Conservation (phyloP, 495 filamentous ascomycete genomes). For the Pseudomonodictys pantanalensis region DNA sequence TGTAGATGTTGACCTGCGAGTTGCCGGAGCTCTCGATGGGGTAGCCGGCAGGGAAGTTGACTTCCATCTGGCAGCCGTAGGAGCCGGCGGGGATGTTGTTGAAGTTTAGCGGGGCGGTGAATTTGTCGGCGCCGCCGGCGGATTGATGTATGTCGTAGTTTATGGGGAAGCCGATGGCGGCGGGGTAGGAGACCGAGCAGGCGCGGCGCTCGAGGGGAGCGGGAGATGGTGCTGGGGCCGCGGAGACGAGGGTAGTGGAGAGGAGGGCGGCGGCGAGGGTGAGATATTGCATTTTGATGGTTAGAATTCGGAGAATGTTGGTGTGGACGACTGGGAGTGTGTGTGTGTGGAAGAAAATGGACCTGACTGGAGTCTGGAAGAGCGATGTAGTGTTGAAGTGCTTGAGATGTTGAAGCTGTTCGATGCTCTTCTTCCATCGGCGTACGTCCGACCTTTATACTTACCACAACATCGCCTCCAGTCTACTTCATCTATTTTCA, state of each 20-base stretch:
- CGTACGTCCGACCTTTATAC: too few species aligned
- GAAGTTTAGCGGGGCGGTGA: conserved; percentile 10
- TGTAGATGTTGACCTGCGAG: conserved; percentile 25
- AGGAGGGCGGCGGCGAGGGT: conserved; percentile 24
- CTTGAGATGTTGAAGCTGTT: too few species aligned
- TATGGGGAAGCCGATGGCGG: conserved; percentile 28
- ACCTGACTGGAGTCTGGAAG: too few species aligned
- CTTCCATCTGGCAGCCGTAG: conserved; percentile 33
- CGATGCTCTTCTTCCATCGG: too few species aligned
- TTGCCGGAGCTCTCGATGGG: conserved; percentile 21
- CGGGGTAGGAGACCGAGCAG: conserved; percentile 27
- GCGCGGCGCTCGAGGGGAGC: conserved; percentile 20
- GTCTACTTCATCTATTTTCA: too few species aligned
- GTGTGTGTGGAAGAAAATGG: too few species aligned
- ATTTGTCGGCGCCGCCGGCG: conserved; percentile 17
- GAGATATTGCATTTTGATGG: conserved; percentile 31
- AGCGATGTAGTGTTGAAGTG: too few species aligned
- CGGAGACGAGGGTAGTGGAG: conserved; percentile 19
- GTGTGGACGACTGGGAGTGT: too few species aligned
- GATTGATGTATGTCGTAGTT: conserved; percentile 28
- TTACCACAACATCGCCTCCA: too few species aligned
- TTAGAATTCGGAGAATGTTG: too few species aligned
- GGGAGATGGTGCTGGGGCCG: conserved; percentile 14
- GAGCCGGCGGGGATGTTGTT: conserved; percentile 24
- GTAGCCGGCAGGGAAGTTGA: conserved; percentile 31